Conservation (phyloP, 2,329 filamentous ascomycete genomes). For the Dactylonectria macrodidyma region DNA sequence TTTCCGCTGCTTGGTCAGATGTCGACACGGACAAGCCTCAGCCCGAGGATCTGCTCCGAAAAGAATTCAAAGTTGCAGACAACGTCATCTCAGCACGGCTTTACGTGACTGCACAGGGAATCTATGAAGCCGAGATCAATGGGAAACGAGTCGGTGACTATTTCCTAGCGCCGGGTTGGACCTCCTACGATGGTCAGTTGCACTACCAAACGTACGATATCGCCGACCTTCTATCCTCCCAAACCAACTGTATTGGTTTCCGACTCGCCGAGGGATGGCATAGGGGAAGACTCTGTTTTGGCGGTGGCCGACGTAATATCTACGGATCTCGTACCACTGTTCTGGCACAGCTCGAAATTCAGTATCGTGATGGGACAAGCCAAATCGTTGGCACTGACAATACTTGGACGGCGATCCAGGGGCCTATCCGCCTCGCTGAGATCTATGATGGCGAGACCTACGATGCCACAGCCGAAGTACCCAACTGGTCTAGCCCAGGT, state of each 20-base stretch:
- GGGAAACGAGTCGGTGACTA: slow-evolving; percentile 55
- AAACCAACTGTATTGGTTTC: slow-evolving; percentile 37
- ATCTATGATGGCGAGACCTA: slow-evolving; percentile 70
- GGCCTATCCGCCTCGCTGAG: slow-evolving; percentile 56
- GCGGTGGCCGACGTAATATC: slow-evolving; percentile 47
- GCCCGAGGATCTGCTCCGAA: slow-evolving; percentile 34
- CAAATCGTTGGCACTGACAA: slow-evolving; percentile 54
- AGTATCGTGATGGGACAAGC: slow-evolving; percentile 48
- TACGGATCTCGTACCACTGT: slow-evolving; percentile 58
- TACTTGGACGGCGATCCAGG: slow-evolving; percentile 54
- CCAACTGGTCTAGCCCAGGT: slow-evolving; percentile 34
- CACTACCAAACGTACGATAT: slow-evolving; percentile 68
- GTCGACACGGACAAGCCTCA: slow-evolving; percentile 41
- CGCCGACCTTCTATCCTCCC: slow-evolving; percentile 51
- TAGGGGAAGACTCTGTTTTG: slow-evolving; percentile 53
- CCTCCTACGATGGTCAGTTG: slow-evolving; percentile 62
- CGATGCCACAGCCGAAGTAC: slow-evolving; percentile 54
- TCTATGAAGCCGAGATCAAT: slow-evolving; percentile 63
- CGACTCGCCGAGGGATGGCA: slow-evolving; percentile 67
- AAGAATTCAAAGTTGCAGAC: slow-evolving; percentile 20
- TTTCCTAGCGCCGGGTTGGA: slow-evolving; percentile 66
- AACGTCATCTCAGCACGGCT: slow-evolving; percentile 51
- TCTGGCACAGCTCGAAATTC: slow-evolving; percentile 58
- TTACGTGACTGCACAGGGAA: slow-evolving; percentile 61
- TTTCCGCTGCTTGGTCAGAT: slow-evolving; percentile 44